phyloP scores from a whole-genome alignment of 1,284 basidiomycete genomes.

The Ceratobasidium sp. region DNA sequence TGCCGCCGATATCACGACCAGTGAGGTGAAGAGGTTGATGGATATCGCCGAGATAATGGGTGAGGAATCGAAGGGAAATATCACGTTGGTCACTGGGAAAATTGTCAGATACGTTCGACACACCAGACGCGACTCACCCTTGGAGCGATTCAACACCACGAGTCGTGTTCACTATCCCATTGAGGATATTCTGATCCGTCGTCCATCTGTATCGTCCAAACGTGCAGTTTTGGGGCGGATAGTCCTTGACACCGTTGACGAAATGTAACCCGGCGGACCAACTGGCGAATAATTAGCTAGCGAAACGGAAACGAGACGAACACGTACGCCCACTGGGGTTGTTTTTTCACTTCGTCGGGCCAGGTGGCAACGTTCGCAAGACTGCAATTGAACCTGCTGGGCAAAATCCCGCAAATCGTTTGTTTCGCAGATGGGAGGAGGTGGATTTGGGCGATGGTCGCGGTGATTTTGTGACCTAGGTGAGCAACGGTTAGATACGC shows the following conservation, averaged over 20 bases:
- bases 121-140: constrained; percentile 46
- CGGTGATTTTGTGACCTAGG: constrained; percentile 91
- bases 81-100: constrained; percentile 55
- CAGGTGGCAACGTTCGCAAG: constrained; percentile 86
- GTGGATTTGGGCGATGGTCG: constrained; percentile 93
- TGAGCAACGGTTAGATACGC: constrained; percentile 47
- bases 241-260: constrained; percentile 77
- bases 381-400: constrained; percentile 70
- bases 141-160: constrained; percentile 62
- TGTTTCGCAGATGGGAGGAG: constrained; percentile 80
- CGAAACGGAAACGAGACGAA: not conserved
- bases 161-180: constrained; percentile 80
- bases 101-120: not conserved
- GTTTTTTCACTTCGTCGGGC: constrained; percentile 77
- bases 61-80: constrained; percentile 85
- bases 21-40: constrained; percentile 92
- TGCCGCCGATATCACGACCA: constrained; percentile 86
- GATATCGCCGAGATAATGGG: constrained; percentile 92
- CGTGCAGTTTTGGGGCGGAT: constrained; percentile 78
- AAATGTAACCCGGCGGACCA: constrained; percentile 68
- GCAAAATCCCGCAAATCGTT: constrained; percentile 75
- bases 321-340: constrained; percentile 60
- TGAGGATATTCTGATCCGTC: constrained; percentile 78
- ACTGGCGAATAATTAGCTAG: constrained; percentile 12
- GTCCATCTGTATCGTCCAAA: constrained; percentile 86